Percentiles rank a stretch among this genome's conserved stretches.
These are phyloP conservation scores for Phylloporus rhodoxanthus DNA, from an alignment of 768 basidiomycete species.

Conservation along the genomic window DNA sequence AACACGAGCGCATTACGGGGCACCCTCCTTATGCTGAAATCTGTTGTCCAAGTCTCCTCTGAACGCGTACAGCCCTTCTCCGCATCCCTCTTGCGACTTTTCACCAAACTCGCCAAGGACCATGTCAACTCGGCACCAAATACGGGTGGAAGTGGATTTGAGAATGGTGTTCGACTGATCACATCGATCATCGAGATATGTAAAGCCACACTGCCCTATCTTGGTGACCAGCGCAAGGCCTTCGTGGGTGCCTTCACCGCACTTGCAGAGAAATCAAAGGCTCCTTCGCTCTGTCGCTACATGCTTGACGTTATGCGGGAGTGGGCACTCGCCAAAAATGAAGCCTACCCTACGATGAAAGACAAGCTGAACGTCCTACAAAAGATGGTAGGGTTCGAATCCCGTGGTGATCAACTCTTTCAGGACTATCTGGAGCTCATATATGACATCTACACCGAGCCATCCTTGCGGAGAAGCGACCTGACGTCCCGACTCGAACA, in stretches of 20 bases:
- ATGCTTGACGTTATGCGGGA: slow-evolving; percentile 80
- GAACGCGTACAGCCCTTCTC: slow-evolving; percentile 82
- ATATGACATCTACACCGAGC: slow-evolving; percentile 90
- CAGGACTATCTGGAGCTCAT: slow-evolving; percentile 83
- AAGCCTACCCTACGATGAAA: slow-evolving; percentile 87
- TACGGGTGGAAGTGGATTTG: slow-evolving; percentile 39
- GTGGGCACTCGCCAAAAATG: slow-evolving; percentile 85
- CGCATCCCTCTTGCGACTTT: slow-evolving; percentile 69
- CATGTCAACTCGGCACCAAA: slow-evolving; percentile 58
- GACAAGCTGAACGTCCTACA: slow-evolving; percentile 88
- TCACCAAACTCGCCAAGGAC: slow-evolving; percentile 83
- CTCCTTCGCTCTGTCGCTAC: slow-evolving; percentile 67
- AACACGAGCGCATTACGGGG: slow-evolving; percentile 69
- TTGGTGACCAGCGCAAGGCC: slow-evolving; percentile 82
- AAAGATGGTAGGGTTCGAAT: slow-evolving; percentile 83
- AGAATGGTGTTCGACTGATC: slow-evolving; percentile 58
- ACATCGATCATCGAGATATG: slow-evolving; percentile 84
- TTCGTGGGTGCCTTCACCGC: slow-evolving; percentile 72
- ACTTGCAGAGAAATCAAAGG: slow-evolving; percentile 88
- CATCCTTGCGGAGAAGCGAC: slow-evolving; percentile 80
- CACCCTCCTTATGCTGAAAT: slow-evolving; percentile 80
- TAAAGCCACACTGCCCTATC: slow-evolving; percentile 68
- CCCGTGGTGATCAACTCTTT: slow-evolving; percentile 71
- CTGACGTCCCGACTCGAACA: slow-evolving; percentile 90
- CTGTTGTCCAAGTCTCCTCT: slow-evolving; percentile 72